Evolutionary conservation across 768 basidiomycete species (phyloP).

Genomic region (Amanita thiersii): DNA sequence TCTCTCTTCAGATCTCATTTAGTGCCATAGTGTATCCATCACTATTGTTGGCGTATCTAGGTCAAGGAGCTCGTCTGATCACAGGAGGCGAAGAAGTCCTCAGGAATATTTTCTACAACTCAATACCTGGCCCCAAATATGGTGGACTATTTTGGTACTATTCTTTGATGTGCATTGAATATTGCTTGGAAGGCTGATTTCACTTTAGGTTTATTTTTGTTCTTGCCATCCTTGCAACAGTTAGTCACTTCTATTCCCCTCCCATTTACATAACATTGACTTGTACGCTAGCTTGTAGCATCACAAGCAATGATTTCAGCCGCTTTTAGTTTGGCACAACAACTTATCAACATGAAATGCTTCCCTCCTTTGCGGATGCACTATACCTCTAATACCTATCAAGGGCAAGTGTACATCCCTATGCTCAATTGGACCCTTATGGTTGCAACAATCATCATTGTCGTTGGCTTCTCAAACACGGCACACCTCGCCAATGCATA

Average conservation of each 20-base stretch:
- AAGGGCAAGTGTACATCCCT: slow-evolving; percentile 64
- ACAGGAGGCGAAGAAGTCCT: slow-evolving; percentile 39
- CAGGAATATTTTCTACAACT: slow-evolving; percentile 50
- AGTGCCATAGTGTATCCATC: slow-evolving; percentile 46
- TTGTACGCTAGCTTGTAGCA: slow-evolving; percentile 41
- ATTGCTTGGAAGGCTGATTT: neutral
- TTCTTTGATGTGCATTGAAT: neutral
- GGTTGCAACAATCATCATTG: slow-evolving; percentile 43
- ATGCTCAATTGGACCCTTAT: slow-evolving; percentile 52
- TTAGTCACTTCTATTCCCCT: slow-evolving; percentile 21
- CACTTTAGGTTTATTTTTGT: slow-evolving; percentile 47
- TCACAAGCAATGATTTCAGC: slow-evolving; percentile 68
- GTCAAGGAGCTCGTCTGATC: slow-evolving; percentile 61
- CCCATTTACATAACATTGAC: too few species aligned
- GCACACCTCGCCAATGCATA: slow-evolving; percentile 51
- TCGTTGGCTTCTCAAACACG: slow-evolving; percentile 49
- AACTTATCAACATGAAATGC: slow-evolving; percentile 53
- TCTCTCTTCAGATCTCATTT: slow-evolving; percentile 39
- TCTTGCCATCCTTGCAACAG: slow-evolving; percentile 59
- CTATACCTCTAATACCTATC: slow-evolving; percentile 51
- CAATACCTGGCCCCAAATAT: slow-evolving; percentile 49
- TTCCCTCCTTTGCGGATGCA: slow-evolving; percentile 51
- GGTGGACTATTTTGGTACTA: slow-evolving; percentile 54
- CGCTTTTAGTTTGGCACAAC: slow-evolving; percentile 54
- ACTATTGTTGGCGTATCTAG: slow-evolving; percentile 58